Conservation (phyloP, 2,329 filamentous ascomycete species). For the Aaosphaeria arxii region DNA sequence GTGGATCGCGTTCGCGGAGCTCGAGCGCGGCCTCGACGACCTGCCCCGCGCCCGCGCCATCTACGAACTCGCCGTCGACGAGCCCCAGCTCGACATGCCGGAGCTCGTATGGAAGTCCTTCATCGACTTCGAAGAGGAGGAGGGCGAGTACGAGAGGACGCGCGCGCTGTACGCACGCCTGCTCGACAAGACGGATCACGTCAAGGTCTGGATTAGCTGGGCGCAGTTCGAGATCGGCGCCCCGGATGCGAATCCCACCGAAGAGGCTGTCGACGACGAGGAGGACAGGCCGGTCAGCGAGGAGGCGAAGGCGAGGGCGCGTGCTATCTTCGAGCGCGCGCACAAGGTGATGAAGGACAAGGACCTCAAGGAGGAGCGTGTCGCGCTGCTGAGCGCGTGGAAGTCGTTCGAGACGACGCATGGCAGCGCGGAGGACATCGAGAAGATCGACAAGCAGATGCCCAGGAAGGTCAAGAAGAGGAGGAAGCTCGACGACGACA, state of each 20-base stretch:
- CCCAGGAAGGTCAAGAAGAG: slow-evolving; percentile 89
- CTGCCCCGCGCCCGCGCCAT: slow-evolving; percentile 84
- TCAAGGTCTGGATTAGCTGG: slow-evolving; percentile 99
- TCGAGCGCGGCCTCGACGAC: slow-evolving; percentile 89
- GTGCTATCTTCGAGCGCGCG: slow-evolving; percentile 80
- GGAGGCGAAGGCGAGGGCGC: slow-evolving; percentile 76
- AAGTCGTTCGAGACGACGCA: slow-evolving; percentile 86
- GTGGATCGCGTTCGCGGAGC: slow-evolving; percentile 94
- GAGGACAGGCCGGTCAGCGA: slow-evolving; percentile 67
- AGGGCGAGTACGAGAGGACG: slow-evolving; percentile 83
- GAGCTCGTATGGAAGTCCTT: slow-evolving; percentile 97
- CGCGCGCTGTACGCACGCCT: slow-evolving; percentile 84
- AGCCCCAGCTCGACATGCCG: slow-evolving; percentile 89
- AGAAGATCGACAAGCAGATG: slow-evolving; percentile 88
- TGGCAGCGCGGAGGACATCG: slow-evolving; percentile 70
- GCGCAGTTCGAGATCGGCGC: slow-evolving; percentile 98
- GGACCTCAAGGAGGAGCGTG: slow-evolving; percentile 90
- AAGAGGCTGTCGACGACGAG: slow-evolving; percentile 58
- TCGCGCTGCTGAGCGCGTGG: slow-evolving; percentile 88
- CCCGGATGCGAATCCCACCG: slow-evolving; percentile 59
- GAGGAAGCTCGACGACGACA: slow-evolving; percentile 86
- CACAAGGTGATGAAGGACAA: slow-evolving; percentile 84
- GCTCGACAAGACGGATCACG: slow-evolving; percentile 91
- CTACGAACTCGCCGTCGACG: slow-evolving; percentile 83
- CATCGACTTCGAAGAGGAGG: slow-evolving; percentile 97